Evolutionary conservation across 345 rosid genomes (phyloP).

Genomic region (Cardamine occulta): DNA sequence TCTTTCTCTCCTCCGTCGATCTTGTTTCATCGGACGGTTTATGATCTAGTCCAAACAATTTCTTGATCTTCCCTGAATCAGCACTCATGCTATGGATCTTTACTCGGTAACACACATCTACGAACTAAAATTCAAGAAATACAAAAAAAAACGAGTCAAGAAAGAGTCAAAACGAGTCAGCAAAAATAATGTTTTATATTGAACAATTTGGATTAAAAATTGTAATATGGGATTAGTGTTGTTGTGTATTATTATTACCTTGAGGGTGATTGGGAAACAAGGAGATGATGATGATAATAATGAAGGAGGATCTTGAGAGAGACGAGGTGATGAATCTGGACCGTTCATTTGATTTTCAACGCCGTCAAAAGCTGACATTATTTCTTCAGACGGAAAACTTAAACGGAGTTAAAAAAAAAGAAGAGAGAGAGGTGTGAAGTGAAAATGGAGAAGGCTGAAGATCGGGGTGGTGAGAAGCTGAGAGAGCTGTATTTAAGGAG

Average conservation of each 20-base stretch:
- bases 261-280: constrained; percentile 76
- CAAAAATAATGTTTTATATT: not conserved
- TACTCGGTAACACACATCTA: constrained; percentile 67
- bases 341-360: constrained; percentile 45
- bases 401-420: not conserved
- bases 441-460: constrained; percentile 10
- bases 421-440: not conserved
- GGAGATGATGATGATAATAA: constrained; percentile 53
- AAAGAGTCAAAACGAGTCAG: constrained; percentile 39
- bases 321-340: constrained; percentile 42
- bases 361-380: constrained; percentile 51
- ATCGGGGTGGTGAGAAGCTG: not conserved
- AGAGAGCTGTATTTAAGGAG: constrained; percentile 51
- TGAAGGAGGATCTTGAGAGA: constrained; percentile 51
- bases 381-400: not conserved
- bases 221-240: not conserved
- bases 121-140: constrained; percentile 54
- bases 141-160: constrained; percentile 38
- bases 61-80: constrained; percentile 43
- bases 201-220: not conserved
- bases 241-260: constrained; percentile 48
- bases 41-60: constrained; percentile 40
- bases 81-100: constrained; percentile 46
- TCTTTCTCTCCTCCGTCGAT: constrained; percentile 57
- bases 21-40: constrained; percentile 36